Evolutionary conservation across 1,139 yeast genomes (phyloP), one percentile per base, ranked within the genome.

Genomic region (Candida sanyaensis): DNA sequence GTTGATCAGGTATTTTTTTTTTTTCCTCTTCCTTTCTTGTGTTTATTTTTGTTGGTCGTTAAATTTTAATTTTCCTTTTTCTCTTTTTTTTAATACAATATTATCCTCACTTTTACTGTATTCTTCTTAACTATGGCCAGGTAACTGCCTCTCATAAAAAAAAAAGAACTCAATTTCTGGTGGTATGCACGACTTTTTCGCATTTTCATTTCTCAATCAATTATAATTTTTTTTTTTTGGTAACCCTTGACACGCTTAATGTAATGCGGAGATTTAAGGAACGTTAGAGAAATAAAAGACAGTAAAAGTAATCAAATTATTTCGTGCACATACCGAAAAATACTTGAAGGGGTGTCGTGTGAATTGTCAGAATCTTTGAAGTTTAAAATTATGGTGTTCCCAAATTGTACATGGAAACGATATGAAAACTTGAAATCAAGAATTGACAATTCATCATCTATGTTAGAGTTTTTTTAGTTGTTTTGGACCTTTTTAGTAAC

Each of bases 91-190:
- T 29, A 23, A 9, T 17, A 17, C 21, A 17, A 17, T 17, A 17
- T 17, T 17, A 17, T 24, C 28, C 39, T 24, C 39, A 23, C 39
- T 36, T 24, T 36, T 24, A 11, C 28, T 36, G 12, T 11, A 23
- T 10, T 36, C 39, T 36, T 11, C 39, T 36, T 36, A 36, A 36
- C 39, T 36, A 36, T 36, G 39, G 39, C 39, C 39, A 36, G 39
- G 39, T 36, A 36, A 36, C 27, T 6, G 9, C 28, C 28, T 6
- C 9, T 8, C 28, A 6, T 8, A 26, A 26, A 24, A 23, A 24
- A n/a, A 24, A 36, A 11, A 11, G 11, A 36, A 23, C 29, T 4
- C 9, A 26, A 26, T 5, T 6, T 11, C 6, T 23, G 39, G n/a
- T n/a, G n/a, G n/a, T 4, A 13, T 24, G 28, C 39, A 36, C 39